Conservation (phyloP, 192 early-diverging fungal genomes). For the Backusella parvicylindrica region DNA sequence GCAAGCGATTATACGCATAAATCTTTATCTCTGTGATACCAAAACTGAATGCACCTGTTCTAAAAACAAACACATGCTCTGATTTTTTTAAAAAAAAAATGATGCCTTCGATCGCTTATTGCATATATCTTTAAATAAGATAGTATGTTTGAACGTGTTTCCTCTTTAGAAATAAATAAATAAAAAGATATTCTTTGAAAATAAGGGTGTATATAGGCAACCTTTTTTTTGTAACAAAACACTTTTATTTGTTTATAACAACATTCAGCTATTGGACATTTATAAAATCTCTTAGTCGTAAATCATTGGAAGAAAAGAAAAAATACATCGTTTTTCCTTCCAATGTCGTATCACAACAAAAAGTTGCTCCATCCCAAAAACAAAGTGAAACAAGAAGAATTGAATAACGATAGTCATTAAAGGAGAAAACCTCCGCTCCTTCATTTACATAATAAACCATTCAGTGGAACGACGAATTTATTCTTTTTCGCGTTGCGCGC, state of each 20-base stretch:
- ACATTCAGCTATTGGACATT: not conserved
- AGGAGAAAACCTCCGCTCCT: not conserved
- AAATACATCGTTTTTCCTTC: not conserved
- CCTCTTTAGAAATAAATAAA: not conserved
- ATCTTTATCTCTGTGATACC: not conserved
- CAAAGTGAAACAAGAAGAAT: not conserved
- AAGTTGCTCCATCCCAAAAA: not conserved
- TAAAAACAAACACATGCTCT: slow-evolving; percentile 1
- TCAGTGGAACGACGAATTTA: not conserved
- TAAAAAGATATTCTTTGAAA: not conserved
- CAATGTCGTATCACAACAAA: not conserved
- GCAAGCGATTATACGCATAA: not conserved
- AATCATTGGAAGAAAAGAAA: not conserved
- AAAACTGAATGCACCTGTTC: not conserved
- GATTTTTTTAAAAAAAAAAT: not conserved
- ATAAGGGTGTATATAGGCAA: not conserved
- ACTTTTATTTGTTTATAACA: not conserved
- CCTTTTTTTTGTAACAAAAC: not conserved
- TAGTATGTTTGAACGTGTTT: not conserved
- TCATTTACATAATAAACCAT: not conserved
- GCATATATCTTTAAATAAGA: not conserved
- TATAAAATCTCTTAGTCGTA: not conserved
- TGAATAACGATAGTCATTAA: not conserved
- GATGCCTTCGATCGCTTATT: not conserved
- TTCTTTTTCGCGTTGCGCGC: not conserved